A percentile compares a stretch with the other conserved stretches of the same genome.
These are phyloP conservation scores for Stagonosporopsis rhizophila DNA, from an alignment of 2,329 filamentous ascomycete genomes.

Conservation along the genomic window DNA sequence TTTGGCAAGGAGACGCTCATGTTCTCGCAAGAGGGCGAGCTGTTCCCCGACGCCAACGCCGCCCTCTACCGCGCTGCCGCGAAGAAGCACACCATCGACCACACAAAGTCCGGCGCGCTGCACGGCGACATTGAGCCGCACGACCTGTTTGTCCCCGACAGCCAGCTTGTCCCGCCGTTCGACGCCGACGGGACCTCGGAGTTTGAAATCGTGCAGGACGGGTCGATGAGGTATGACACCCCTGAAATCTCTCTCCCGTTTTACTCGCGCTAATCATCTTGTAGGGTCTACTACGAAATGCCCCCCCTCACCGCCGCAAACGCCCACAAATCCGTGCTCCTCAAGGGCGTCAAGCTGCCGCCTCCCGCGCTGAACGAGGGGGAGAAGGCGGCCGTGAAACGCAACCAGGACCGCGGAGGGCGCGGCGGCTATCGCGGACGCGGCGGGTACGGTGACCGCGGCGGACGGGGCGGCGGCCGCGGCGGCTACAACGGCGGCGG, in stretches of 20 bases:
- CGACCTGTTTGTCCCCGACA: slow-evolving; percentile 83
- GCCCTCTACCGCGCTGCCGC: slow-evolving; percentile 87
- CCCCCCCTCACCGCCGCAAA: slow-evolving; percentile 67
- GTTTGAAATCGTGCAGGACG: slow-evolving; percentile 57
- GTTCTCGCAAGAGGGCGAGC: slow-evolving; percentile 80
- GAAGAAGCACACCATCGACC: slow-evolving; percentile 73
- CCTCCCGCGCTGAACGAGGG: slow-evolving; percentile 71
- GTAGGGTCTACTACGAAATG: slow-evolving; percentile 85
- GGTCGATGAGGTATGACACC: too few species aligned
- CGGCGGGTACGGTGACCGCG: slow-evolving; percentile 43
- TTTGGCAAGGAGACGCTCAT: slow-evolving; percentile 82
- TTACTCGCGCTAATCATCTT: too few species aligned
- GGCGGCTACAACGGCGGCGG: slow-evolving; percentile 5
- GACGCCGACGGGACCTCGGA: slow-evolving; percentile 59
- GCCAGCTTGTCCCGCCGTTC: slow-evolving; percentile 79
- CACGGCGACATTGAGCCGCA: slow-evolving; percentile 83
- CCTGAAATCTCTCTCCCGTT: too few species aligned
- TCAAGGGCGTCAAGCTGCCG: slow-evolving; percentile 80
- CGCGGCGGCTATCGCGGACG: slow-evolving; percentile 61
- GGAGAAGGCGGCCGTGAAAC: slow-evolving; percentile 71
- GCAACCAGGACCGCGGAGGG: slow-evolving; percentile 73
- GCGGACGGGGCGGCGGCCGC: slow-evolving; percentile 20
- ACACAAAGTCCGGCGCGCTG: slow-evolving; percentile 76
- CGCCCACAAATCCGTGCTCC: slow-evolving; percentile 90
- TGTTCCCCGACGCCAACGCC: slow-evolving; percentile 84